These are phyloP conservation scores for Saturnispora mendoncae DNA, from an alignment of 805 yeast genomes.

Conservation along the genomic window DNA sequence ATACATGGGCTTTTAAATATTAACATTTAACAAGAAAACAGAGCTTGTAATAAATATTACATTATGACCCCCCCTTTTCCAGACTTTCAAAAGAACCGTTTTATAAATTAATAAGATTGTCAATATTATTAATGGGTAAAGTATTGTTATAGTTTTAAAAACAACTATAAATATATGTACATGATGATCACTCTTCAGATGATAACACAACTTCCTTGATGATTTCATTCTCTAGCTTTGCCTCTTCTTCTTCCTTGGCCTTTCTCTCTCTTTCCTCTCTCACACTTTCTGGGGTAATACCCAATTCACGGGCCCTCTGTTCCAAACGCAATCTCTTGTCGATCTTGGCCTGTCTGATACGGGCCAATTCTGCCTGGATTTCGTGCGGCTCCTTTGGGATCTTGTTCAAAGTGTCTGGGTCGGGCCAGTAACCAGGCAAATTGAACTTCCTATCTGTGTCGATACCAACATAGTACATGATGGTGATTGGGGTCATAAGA, in stretches of 20 bases:
- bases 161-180: neutral
- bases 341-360: constrained; percentile 67
- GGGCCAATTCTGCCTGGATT: constrained; percentile 82
- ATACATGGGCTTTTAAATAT: too few species aligned
- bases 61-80: too few species aligned
- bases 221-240: constrained; percentile 7
- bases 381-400: constrained; percentile 91
- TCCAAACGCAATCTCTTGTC: constrained; percentile 70
- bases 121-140: too few species aligned
- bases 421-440: constrained; percentile 96
- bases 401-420: constrained; percentile 81
- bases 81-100: too few species aligned
- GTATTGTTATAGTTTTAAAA: too few species aligned
- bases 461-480: constrained; percentile 88
- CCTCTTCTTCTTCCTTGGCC: constrained; percentile 19
- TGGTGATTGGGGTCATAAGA: constrained; percentile 76
- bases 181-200: constrained; percentile 9
- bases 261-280: constrained; percentile 18
- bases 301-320: constrained; percentile 58
- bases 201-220: constrained; percentile 9
- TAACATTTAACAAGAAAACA: too few species aligned
- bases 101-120: too few species aligned
- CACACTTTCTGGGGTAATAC: constrained; percentile 47
- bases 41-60: too few species aligned
- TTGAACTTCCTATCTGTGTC: constrained; percentile 84